Evolutionary conservation across 345 rosid species (phyloP).

Genomic region (Arabis alpina): DNA sequence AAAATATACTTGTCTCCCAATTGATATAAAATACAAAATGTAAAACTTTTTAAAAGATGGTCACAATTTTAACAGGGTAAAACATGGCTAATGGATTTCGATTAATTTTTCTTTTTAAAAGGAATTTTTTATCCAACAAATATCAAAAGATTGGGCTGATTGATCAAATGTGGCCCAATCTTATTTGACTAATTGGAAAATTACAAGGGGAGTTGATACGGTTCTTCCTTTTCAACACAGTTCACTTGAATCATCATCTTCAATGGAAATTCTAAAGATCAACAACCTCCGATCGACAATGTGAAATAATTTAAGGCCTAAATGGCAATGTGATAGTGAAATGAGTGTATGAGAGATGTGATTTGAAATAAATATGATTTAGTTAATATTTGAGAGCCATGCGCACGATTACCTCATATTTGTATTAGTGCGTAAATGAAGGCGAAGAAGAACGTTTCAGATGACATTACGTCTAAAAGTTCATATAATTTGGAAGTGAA

Average conservation of each 20-base stretch:
- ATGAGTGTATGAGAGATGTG: too few relatives aligned
- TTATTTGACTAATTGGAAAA: too few relatives aligned
- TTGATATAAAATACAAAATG: neutral
- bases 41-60: neutral
- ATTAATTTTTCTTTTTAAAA: neutral
- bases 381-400: too few relatives aligned
- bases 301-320: too few relatives aligned
- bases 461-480: too few relatives aligned
- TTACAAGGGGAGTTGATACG: neutral
- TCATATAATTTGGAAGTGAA: too few relatives aligned
- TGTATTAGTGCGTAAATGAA: too few relatives aligned
- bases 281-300: too few relatives aligned
- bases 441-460: too few relatives aligned
- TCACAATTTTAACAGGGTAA: neutral
- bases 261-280: neutral
- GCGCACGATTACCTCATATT: too few relatives aligned
- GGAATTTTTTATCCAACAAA: neutral
- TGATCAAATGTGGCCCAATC: slow-evolving; percentile 14
- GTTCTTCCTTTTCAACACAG: neutral
- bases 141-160: slow-evolving; percentile 17
- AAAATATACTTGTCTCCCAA: slow-evolving; percentile 30
- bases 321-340: too few relatives aligned
- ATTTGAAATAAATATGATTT: too few relatives aligned
- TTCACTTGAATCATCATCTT: neutral
- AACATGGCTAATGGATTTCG: neutral